Conservation (phyloP, 148 eudicot genomes). For the Rhododendron vialii region DNA sequence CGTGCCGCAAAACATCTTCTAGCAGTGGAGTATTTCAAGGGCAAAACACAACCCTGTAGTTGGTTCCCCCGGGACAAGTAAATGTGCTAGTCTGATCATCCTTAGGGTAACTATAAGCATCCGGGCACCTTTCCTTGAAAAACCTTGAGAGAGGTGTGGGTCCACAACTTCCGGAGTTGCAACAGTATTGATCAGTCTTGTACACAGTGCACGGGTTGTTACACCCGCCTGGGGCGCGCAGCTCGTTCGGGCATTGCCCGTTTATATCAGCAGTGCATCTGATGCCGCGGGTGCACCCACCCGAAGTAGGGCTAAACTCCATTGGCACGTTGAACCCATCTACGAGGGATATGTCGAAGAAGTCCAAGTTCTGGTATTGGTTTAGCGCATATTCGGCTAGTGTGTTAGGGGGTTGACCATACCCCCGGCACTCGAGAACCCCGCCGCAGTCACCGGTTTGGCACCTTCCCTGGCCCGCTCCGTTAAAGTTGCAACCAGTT, state of each 20-base stretch:
- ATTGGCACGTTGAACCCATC: background rate
- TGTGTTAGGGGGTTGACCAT: constrained; percentile 39
- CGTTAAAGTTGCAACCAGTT: constrained; percentile 39
- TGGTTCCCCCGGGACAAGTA: constrained; percentile 40
- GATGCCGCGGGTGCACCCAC: constrained; percentile 8
- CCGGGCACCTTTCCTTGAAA: constrained; percentile 35
- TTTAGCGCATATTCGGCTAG: constrained; percentile 12
- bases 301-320: background rate
- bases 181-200: constrained; percentile 34
- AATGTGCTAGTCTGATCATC: constrained; percentile 40
- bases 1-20: no score
- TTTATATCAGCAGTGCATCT: constrained; percentile 2
- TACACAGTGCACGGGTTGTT: constrained; percentile 40
- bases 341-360: background rate
- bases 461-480: constrained; percentile 28
- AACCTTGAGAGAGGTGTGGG: constrained; percentile 33
- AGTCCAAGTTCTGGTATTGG: background rate
- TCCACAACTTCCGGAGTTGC: constrained; percentile 21
- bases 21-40: constrained; percentile 7
- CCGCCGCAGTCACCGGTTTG: constrained; percentile 52
- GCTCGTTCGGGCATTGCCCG: constrained; percentile 28
- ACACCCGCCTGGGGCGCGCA: constrained; percentile 34
- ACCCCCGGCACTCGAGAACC: constrained; percentile 27
- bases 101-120: constrained; percentile 32
- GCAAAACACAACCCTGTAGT: constrained; percentile 41